phyloP scores from a whole-genome alignment of 331 rosid genomes.

The Erythrophleum ivorense region DNA sequence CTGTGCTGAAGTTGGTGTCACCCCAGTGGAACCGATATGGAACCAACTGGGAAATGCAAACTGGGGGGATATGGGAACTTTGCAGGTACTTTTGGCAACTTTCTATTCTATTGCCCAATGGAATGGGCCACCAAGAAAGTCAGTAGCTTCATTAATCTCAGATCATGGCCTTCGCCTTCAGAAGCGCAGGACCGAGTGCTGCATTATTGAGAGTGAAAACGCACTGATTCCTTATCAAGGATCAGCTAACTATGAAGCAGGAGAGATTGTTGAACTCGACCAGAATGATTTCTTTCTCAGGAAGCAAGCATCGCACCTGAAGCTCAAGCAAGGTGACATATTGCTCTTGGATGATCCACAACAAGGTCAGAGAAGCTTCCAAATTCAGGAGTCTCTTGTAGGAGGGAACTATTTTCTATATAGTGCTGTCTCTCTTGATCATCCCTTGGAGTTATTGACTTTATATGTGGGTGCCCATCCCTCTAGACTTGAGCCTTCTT shows the following conservation, averaged over 20 bases:
- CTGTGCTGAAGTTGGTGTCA: constrained; percentile 63
- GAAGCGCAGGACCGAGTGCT: constrained; percentile 73
- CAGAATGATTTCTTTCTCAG: constrained; percentile 52
- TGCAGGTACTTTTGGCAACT: constrained; percentile 75
- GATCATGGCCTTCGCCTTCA: constrained; percentile 86
- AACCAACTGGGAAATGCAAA: constrained; percentile 76
- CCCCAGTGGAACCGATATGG: constrained; percentile 74
- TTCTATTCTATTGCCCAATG: constrained; percentile 81
- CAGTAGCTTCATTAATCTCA: constrained; percentile 75
- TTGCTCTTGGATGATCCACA: constrained; percentile 72
- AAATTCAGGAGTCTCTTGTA: constrained; percentile 63
- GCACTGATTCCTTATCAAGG: constrained; percentile 63
- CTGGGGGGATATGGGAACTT: constrained; percentile 85
- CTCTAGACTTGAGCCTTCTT: constrained; percentile 83
- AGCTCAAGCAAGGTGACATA: constrained; percentile 64
- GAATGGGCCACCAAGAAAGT: constrained; percentile 84
- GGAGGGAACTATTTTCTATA: constrained; percentile 73
- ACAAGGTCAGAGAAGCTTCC: constrained; percentile 76
- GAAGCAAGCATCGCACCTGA: constrained; percentile 53
- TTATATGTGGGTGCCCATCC: constrained; percentile 85
- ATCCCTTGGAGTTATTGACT: constrained; percentile 55
- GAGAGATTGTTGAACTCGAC: constrained; percentile 77
- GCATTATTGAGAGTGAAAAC: constrained; percentile 58
- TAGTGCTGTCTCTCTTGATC: constrained; percentile 66
- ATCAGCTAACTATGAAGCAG: constrained; percentile 46